These are phyloP conservation scores for Xylaria venustula DNA, from an alignment of 495 filamentous ascomycete species.

Conservation along the genomic window DNA sequence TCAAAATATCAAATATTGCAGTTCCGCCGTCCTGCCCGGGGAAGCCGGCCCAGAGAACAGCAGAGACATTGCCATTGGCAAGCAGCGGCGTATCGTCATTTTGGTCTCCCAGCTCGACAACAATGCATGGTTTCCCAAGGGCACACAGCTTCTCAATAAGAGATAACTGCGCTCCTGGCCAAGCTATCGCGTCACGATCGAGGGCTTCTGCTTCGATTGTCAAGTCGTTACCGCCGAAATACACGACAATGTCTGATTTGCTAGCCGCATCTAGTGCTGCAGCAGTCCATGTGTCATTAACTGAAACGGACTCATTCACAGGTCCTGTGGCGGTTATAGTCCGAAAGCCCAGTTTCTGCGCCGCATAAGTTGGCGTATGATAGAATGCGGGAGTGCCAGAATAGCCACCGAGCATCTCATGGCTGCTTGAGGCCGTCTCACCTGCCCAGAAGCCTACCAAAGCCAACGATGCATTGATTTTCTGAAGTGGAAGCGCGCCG, in stretches of 20 bases:
- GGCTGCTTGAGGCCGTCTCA: conserved; percentile 52
- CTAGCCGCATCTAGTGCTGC: conserved; percentile 37
- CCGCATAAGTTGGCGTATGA: conserved; percentile 34
- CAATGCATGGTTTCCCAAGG: conserved; percentile 37
- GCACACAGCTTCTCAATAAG: conserved; percentile 40
- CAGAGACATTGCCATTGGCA: conserved; percentile 45
- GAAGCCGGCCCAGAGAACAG: conserved; percentile 53
- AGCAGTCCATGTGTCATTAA: conserved; percentile 22
- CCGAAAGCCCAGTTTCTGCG: conserved; percentile 37
- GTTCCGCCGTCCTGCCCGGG: conserved; percentile 59
- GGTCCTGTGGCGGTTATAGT: conserved; percentile 32
- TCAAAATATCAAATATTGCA: conserved; percentile 52
- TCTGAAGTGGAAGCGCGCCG: conserved; percentile 38
- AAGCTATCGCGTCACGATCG: conserved; percentile 42
- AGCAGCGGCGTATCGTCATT: conserved; percentile 55
- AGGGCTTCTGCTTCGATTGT: conserved; percentile 37
- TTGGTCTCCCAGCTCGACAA: conserved; percentile 48
- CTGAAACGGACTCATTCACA: conserved; percentile 21
- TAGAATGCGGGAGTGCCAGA: conserved; percentile 36
- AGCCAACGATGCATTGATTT: conserved; percentile 30
- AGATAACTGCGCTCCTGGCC: conserved; percentile 42
- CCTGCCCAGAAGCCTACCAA: conserved; percentile 61
- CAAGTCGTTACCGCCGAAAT: conserved; percentile 44
- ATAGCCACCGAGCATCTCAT: conserved; percentile 48
- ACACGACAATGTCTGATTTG: conserved; percentile 45